Base-by-base conservation (phyloP, 2,329 filamentous ascomycete genomes). In the Penicillium sp. region DNA sequence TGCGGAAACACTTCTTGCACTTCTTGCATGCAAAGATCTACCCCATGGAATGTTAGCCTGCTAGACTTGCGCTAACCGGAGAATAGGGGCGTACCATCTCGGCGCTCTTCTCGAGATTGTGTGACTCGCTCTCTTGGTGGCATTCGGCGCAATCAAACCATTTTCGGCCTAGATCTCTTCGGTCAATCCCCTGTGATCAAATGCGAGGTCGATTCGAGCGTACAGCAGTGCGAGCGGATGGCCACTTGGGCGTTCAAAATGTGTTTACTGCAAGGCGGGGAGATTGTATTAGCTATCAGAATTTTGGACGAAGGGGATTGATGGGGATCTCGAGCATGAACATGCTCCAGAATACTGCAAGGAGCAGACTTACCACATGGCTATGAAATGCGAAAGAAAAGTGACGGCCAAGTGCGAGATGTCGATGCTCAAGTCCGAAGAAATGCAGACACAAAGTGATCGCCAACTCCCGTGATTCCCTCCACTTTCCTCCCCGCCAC, bases 141-240 rank as follows among this genome's bases (percentile, higher is more conserved):
- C 94, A 99, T 75, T 97, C 89, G 64, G 91, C 90, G 78, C 94
- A 99, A 81, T 99, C 94, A 79, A 97, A 99, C 96, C 96, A 99
- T 82, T 96, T 97, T 60, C 86, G 85, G 81, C 91, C 91, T 93
- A 68, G 36, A 43, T 29, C 39, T 49, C 39, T 55, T 51, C 4
- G 19, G 55, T 65, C 25, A 60, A 51, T 45, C 6, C n/a, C 33
- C 29, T 43, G 43, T 45, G 19, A 49, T 29, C n/a, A 21, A 35
- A 50, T 54, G 39, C 21, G 49, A 49, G 10, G 19, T 53, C 21
- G 45, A 25, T 19, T 38, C 6, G 35, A 23, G 58, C 87, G 69
- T 85, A 93, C 94, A 99, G 83, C 94, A 99, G 62, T 93, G 90
- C 56, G 93, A 94, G 69, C 94, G 90, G 79, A 99, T 96, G 57